Evolutionary conservation across 1,139 yeast genomes (phyloP), one percentile per base, ranked within the genome.

Genomic region (Pneumocystis carinii): DNA sequence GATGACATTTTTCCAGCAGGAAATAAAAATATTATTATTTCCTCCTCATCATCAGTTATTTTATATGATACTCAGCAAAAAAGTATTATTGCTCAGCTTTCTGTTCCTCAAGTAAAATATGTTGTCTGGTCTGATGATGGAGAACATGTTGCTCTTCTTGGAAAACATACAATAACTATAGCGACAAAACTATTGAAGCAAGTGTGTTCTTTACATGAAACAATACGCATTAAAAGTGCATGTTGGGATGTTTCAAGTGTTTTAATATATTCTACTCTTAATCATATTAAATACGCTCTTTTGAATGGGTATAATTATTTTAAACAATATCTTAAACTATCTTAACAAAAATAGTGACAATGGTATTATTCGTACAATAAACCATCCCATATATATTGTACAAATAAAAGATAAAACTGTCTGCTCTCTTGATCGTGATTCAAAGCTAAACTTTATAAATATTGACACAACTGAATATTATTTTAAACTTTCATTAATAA

Each of bases 401-500:
- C 85, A 82, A 72, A 90, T 86, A 58, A 74, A 79, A 67, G 92
- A 89, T 59, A 81, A 81, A 68, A 81, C 81, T 65, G 87, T 90
- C 36, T 88, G 81, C 75, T 86, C 95, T 69, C 81, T 92, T 72
- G 87, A 83, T 73, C 85, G 99, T 72, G 81, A 80, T 32, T 97
- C 97, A 64, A 84, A 85, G 71, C 90, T 90, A 65, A 92, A 88
- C 72, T 80, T 83, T 61, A 75, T 90, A 65, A 75, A 79, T 60
- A 89, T 94, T 69, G 98, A 94, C 72, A 97, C 98, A 60, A 90
- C 97, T 39, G 99, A 94, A 76, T 94, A 87, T 78, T 82, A 97
- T 71, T 94, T 94, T 81, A 94, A 94, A 78, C 86, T 85, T 71
- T 95, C 98, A 5, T 79, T 94, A 70, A 87, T 90, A 59, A 88